Evolutionary conservation across 208 protist species (phyloP), one percentile per base, ranked within the genome.

Genomic region (Leishmania mexicana): DNA sequence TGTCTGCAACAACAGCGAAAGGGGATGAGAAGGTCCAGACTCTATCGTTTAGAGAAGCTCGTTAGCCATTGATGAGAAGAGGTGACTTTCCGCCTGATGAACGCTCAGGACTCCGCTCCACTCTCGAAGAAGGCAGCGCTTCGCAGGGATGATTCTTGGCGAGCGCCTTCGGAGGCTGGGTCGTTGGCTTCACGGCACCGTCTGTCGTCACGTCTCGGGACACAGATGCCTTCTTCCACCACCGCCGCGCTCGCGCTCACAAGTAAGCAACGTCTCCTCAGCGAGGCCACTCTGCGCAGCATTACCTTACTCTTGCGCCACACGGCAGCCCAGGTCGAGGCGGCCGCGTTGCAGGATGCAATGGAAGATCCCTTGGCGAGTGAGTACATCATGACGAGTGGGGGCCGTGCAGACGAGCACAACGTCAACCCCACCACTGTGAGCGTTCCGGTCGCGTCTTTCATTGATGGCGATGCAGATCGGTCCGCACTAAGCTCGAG

Each of bases 331-430:
- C 57, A 42, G 3, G 28, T 86, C 0, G 83, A 86, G 83, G 83
- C 75, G 5, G 65, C 62, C 1, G 78, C 83, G 4, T 53, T 86
- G 35, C 64, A 73, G 21, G 74, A 80, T 0, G 83, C 62, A 10
- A 82, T 86, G 83, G 67, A 62, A 31, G 83, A 86, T 42, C n/a
- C 64, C 0, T 57, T 76, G 28, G 83, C 83, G 42, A 86, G 51
- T 24, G 83, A 86, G 75, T 86, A 76, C 28, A 80, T 86, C 5
- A 72, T 75, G n/a, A 72, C 83, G 13, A 70, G 35, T 45, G 80
- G 47, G 64, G 47, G 51, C 21, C 83, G 80, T 35, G 78, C 53
- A 28, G 83, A 82, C n/a, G 74, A 76, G 40, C 64, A 31, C n/a
- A 76, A 1, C 53, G 62, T n/a, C 0, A 76, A 42, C 79, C 57